Evolutionary conservation across 2,329 filamentous ascomycete genomes (phyloP), one percentile per base, ranked within the genome.

Genomic region (Apiospora sp.): DNA sequence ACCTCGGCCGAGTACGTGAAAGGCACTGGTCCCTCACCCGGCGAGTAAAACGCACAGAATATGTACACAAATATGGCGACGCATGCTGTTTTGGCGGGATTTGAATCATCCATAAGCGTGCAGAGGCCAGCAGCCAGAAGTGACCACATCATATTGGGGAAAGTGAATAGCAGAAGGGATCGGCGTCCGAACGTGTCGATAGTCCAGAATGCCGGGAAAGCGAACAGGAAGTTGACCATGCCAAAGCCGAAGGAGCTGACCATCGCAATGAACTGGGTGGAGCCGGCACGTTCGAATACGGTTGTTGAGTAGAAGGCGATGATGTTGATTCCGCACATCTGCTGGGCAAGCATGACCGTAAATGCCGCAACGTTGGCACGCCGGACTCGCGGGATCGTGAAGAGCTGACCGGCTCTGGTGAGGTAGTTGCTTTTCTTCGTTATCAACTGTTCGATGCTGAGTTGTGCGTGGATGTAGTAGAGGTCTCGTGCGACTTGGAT

Each of bases 261-360:
- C 22, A 92, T 83, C 2, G 92, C 90, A 44, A 87, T 82, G 68
- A 87, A 87, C 0, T 86, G 80, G 61, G 73, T 81, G 54, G 90
- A 89, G 4, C 91, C 91, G 2, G 91, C 88, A 0, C 91, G 80
- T 41, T 81, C 77, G 77, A 91, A 91, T 22, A 91, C 85, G 8
- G 90, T 91, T 0, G 91, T 91, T 0, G 90, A 92, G 81, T 95
- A 94, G 81, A 94, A 74, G 64, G 73, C 73, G 46, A 74, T 74
- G 44, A 74, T 74, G 69, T 74, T 74, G 67, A 74, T 74, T 69
- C 82, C 89, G 76, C 91, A 92, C 88, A 93, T 91, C 81, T 93
- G 91, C 81, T 93, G 92, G 0, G 90, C 91, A 78, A 93, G 91
- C 94, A 97, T 97, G 76, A 96, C 93, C 0, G 91, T 90, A 75